Evolutionary conservation across 306 rosid genomes (phyloP), one percentile per base, ranked within the genome.

Genomic region (cucumber (Cucumis sativus)): DNA sequence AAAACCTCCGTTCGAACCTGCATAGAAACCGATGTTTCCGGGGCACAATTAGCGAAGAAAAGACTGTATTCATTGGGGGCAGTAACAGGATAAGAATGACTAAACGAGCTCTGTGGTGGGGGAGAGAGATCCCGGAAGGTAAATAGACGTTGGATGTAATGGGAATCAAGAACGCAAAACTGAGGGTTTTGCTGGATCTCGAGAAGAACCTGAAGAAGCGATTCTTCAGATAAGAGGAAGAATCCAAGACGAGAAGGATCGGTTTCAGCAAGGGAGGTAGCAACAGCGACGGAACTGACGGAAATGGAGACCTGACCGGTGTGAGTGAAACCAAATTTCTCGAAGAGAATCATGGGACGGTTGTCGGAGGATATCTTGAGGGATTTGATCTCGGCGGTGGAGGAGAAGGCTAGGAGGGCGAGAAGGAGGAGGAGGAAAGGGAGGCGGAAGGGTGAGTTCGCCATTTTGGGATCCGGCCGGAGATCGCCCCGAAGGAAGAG

Each of bases 321-420:
- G 85, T 85, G 92, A 2, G 98, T 89, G 93, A 93, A 93, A 0
- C 98, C 98, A 82, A 93, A 93, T 83, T 89, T 91, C 86, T 91
- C 97, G 78, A 91, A 86, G 1, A 88, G 89, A 78, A 93, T 91
- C 98, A 91, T 89, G 30, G 91, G 81, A 2, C 98, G 91, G 56
- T 75, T 64, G 81, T 91, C 98, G 82, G 91, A 78, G 66, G 83
- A 56, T 51, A 93, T 89, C 57, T 86, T 80, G 1, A 93, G 89
- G 85, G 90, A 79, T 84, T 87, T 93, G 83, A 93, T 93, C 90
- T 91, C 98, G 14, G 90, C 97, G 56, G 86, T 45, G 78, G 96
- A 37, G 39, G 77, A 83, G 35, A 74, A 70, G 20, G 76, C n/a
- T 4, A 84, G 52, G 74, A 61, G 52, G 21, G 56, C 35, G 60